A percentile compares a stretch with the other conserved stretches of the same genome.
Evolutionary conservation across 306 rosid species (phyloP).

Genomic region (Lathyrus sativus): DNA sequence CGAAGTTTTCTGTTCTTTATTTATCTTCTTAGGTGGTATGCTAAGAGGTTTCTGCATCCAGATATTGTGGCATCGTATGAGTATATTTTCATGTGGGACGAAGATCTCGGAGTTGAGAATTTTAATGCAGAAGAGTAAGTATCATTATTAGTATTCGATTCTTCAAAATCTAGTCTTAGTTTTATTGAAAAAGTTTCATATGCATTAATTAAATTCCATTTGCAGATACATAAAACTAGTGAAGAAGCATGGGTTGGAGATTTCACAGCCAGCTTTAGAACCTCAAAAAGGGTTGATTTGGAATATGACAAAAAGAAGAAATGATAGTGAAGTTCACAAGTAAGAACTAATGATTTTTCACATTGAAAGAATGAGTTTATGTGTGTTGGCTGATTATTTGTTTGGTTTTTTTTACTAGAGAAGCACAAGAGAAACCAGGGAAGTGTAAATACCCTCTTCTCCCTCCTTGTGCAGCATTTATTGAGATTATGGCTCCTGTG

Average conservation of each 20-base stretch:
- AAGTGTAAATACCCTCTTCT: conserved; percentile 85
- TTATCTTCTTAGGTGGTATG: conserved; percentile 75
- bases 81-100: conserved; percentile 93
- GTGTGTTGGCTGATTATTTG: conserved; percentile 11
- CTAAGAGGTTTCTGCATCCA: conserved; percentile 91
- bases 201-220: conserved; percentile 13
- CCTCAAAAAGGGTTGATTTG: conserved; percentile 70
- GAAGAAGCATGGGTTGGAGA: conserved; percentile 89
- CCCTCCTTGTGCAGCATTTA: conserved; percentile 98
- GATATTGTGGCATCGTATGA: conserved; percentile 88
- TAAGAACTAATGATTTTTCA: conserved; percentile 41
- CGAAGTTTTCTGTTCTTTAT: conserved; percentile 6
- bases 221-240: conserved; percentile 75
- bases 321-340: conserved; percentile 91
- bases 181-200: conserved; percentile 9
- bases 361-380: conserved; percentile 5
- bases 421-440: conserved; percentile 77
- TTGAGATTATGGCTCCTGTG: conserved; percentile 99
- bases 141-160: not conserved
- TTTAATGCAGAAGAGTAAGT: conserved; percentile 88
- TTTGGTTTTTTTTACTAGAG: conserved; percentile 47
- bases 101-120: conserved; percentile 87
- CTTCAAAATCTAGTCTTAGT: not conserved
- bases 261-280: conserved; percentile 96
- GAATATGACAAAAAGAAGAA: conserved; percentile 95